phyloP scores from a whole-genome alignment of 1,284 basidiomycete species.

The Trichosporon sp. region DNA sequence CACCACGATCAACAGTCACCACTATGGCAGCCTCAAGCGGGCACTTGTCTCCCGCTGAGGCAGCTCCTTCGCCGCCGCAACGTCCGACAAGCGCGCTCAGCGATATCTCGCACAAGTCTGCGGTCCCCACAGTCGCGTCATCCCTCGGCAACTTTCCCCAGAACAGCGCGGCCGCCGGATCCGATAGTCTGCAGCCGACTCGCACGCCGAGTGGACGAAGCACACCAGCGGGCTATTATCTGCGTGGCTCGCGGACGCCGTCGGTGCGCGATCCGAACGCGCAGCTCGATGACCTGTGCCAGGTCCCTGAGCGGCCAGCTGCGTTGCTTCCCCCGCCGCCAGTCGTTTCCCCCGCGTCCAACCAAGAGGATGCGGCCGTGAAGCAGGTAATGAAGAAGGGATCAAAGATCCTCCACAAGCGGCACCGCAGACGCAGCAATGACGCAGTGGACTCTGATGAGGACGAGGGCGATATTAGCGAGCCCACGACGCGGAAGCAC shows the following conservation, averaged over 20 bases:
- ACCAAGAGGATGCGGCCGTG: background rate
- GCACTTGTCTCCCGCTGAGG: constrained; percentile 16
- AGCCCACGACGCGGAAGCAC: background rate
- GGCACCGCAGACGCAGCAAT: background rate
- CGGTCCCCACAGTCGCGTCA: constrained; percentile 1
- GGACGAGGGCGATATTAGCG: background rate
- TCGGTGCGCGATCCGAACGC: constrained; percentile 10
- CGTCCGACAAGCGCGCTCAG: background rate
- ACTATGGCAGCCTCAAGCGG: constrained; percentile 16
- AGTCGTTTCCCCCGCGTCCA: background rate
- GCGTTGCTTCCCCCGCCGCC: background rate
- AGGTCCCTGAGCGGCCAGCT: background rate
- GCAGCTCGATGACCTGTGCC: background rate
- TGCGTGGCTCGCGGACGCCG: background rate
- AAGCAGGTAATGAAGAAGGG: constrained; percentile 7
- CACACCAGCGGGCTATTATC: background rate
- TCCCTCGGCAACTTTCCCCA: background rate
- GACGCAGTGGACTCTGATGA: background rate
- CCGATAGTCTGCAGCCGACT: background rate
- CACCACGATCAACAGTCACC: background rate
- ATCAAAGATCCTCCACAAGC: constrained; percentile 1
- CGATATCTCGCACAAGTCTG: background rate
- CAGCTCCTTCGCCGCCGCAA: background rate
- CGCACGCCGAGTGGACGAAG: background rate
- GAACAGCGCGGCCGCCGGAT: background rate